Base-by-base conservation (phyloP, 2,329 filamentous ascomycete species). In the Penicillium sp. region DNA sequence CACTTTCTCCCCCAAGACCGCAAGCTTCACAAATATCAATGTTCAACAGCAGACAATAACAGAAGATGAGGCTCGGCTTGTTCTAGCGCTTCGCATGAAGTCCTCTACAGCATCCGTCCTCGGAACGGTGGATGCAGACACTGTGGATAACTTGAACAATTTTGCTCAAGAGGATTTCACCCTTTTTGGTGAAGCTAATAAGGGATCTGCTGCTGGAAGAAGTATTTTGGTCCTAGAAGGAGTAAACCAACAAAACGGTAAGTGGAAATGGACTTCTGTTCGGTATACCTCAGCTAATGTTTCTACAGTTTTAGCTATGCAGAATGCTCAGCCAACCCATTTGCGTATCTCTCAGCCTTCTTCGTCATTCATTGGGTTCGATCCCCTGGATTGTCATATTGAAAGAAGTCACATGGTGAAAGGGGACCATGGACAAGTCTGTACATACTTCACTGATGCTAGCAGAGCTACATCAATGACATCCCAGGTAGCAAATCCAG, bases 231-330 rank as follows among this genome's bases (percentile, higher is more conserved):
- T 76, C 19, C 55, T 71, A 39, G 84, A 89, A 70, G 77, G 88
- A 36, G 71, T 88, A 26, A 72, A 87, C 47, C 70, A 84, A 61
- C 74, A 87, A 47, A 80, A 86, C 66, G 83, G 85, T 64, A 74
- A 81, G 70, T 79, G 76, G 7, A 78, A 80, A 54, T 19, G 23
- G 36, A 16, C 23, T 56, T n/a, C 9, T 41, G 47, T 45, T 18
- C 29, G 9, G 51, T 8, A 27, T 42, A 13, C 30, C 23, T 30
- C 42, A 36, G 47, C 56, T 57, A 42, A 61, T 46, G 26, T 30
- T 26, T 32, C 26, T 18, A 9, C 49, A 69, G 63, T 47, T 19
- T 53, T 57, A 19, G 48, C 13, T 7, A 41, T 68, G 18, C 56
- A 57, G 26, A 57, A 57, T 7, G 41, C 30, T 14, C 53, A 61